phyloP scores from a whole-genome alignment of 768 basidiomycete genomes.

The Clitopilus passeckerianus region DNA sequence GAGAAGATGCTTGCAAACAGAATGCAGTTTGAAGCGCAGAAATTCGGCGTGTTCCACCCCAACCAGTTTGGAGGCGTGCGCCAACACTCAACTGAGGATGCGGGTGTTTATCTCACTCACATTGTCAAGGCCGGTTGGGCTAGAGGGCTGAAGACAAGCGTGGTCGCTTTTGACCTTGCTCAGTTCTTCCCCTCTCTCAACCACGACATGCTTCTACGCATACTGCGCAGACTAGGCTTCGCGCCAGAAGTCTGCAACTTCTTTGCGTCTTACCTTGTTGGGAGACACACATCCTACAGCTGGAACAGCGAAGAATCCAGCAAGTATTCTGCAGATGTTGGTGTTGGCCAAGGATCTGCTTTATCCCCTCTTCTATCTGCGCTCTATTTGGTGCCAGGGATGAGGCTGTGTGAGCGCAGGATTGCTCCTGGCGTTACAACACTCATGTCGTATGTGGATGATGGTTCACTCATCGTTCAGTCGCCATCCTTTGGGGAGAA shows the following conservation, averaged over 20 bases:
- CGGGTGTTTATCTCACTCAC: constrained; percentile 13
- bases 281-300: background rate
- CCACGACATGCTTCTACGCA: background rate
- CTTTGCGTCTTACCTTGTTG: background rate
- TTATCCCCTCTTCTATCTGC: background rate
- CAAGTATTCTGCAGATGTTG: background rate
- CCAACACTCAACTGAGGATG: constrained; percentile 14
- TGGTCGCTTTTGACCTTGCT: constrained; percentile 1
- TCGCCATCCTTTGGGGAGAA: background rate
- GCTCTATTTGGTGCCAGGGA: background rate
- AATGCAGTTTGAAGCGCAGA: background rate
- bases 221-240: background rate
- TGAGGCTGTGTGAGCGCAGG: background rate
- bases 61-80: constrained; percentile 3
- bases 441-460: constrained; percentile 2
- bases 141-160: constrained; percentile 9
- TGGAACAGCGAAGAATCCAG: background rate
- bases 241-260: background rate
- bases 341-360: constrained; percentile 3
- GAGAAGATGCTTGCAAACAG: background rate
- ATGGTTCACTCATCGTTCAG: constrained; percentile 2
- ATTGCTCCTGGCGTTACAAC: background rate
- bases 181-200: constrained; percentile 1
- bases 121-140: constrained; percentile 13
- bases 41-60: background rate